These are phyloP conservation scores for Davidsoniella australis DNA, from an alignment of 2,329 filamentous ascomycete species.

Conservation along the genomic window DNA sequence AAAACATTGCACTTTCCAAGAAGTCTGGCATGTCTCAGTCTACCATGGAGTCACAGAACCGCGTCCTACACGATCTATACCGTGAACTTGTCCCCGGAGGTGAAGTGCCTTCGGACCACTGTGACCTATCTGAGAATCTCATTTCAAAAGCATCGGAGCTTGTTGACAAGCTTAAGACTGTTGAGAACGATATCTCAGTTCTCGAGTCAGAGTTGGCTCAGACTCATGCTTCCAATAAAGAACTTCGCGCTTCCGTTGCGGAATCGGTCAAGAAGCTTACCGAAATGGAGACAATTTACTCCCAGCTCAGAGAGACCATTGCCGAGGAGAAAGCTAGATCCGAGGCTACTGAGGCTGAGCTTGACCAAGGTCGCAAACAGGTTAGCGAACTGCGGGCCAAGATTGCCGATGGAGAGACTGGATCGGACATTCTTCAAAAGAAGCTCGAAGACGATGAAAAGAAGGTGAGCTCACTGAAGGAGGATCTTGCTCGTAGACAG, in stretches of 20 bases:
- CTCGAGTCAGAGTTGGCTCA: constrained; percentile 47
- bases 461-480: constrained; percentile 47
- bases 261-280: constrained; percentile 25
- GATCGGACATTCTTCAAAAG: constrained; percentile 61
- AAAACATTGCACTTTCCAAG: constrained; percentile 32
- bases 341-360: constrained; percentile 35
- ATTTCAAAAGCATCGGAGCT: constrained; percentile 39
- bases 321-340: constrained; percentile 37
- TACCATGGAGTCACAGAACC: constrained; percentile 32
- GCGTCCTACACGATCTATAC: constrained; percentile 41
- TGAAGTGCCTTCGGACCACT: constrained; percentile 35
- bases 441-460: constrained; percentile 60
- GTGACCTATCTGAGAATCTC: constrained; percentile 42
- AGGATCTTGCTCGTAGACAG: constrained; percentile 57
- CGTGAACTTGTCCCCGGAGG: constrained; percentile 37
- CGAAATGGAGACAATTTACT: constrained; percentile 31
- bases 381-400: constrained; percentile 50
- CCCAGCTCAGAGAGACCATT: constrained; percentile 36
- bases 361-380: constrained; percentile 50
- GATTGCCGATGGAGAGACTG: constrained; percentile 68
- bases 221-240: constrained; percentile 35
- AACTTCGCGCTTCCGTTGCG: constrained; percentile 41
- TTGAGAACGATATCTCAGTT: constrained; percentile 41
- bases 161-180: constrained; percentile 39
- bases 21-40: constrained; percentile 35